phyloP scores from a whole-genome alignment of 805 yeast species.

The Candida maris region DNA sequence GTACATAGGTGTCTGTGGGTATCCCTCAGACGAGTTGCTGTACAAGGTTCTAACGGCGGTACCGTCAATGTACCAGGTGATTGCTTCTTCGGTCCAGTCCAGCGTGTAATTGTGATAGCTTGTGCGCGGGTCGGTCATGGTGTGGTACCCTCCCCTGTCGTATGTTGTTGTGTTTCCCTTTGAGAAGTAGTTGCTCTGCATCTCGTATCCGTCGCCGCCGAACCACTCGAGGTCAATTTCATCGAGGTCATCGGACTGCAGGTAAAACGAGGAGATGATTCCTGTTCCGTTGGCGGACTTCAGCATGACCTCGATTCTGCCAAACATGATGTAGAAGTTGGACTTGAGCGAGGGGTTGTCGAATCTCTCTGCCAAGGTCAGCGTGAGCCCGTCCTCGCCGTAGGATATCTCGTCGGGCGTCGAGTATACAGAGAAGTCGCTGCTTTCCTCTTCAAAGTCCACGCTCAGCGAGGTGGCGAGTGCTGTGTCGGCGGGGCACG shows the following conservation, averaged over 20 bases:
- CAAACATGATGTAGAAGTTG: constrained; percentile 84
- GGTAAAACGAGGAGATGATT: constrained; percentile 72
- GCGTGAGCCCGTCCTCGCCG: constrained; percentile 53
- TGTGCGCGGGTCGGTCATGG: constrained; percentile 52
- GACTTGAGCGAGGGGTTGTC: constrained; percentile 81
- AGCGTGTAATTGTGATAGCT: constrained; percentile 73
- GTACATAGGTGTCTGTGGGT: constrained; percentile 89
- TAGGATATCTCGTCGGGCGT: constrained; percentile 44
- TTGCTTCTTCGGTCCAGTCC: constrained; percentile 70
- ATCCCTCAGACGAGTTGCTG: constrained; percentile 58
- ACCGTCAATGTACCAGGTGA: constrained; percentile 76
- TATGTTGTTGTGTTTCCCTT: constrained; percentile 76
- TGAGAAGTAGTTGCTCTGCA: constrained; percentile 77
- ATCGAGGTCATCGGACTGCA: constrained; percentile 81
- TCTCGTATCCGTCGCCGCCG: constrained; percentile 72
- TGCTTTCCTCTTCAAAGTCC: constrained; percentile 47
- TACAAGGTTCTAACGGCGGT: constrained; percentile 57
- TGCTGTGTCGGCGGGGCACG: constrained; percentile 49
- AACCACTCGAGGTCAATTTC: constrained; percentile 88
- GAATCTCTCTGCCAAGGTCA: constrained; percentile 57
- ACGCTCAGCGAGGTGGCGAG: constrained; percentile 52
- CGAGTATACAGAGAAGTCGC: constrained; percentile 40
- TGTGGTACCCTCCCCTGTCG: constrained; percentile 74
- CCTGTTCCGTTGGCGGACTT: constrained; percentile 78
- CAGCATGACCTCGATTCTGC: constrained; percentile 68